Evolutionary conservation across 2,329 filamentous ascomycete species (phyloP).

Genomic region (Penicillium psychrosexuale): DNA sequence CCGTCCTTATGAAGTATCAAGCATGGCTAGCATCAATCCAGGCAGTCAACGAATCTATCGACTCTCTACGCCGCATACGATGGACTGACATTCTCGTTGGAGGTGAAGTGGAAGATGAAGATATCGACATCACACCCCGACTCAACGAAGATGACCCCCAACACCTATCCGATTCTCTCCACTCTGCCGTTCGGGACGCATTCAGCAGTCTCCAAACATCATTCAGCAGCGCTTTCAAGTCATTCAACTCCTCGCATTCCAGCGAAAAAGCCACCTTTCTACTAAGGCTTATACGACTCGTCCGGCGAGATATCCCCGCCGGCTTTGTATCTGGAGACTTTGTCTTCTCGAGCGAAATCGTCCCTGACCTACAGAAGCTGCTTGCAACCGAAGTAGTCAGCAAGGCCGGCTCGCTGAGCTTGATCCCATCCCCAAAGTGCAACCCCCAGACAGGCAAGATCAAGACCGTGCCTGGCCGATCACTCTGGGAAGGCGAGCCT

Average conservation of each 20-base stretch:
- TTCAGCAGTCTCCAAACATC: constrained; percentile 53
- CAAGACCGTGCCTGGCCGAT: constrained; percentile 57
- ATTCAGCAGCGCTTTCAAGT: constrained; percentile 44
- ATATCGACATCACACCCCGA: constrained; percentile 38
- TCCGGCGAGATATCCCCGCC: constrained; percentile 64
- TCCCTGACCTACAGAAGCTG: constrained; percentile 62
- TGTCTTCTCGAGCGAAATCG: constrained; percentile 57
- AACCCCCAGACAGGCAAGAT: constrained; percentile 35
- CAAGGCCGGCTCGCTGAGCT: constrained; percentile 42
- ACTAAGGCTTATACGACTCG: constrained; percentile 69
- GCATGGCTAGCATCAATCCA: constrained; percentile 73
- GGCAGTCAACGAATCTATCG: constrained; percentile 35
- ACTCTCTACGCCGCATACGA: constrained; percentile 34
- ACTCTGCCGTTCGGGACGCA: constrained; percentile 55
- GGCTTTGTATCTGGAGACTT: constrained; percentile 39
- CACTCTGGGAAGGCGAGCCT: constrained; percentile 77
- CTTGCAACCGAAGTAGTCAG: constrained; percentile 56
- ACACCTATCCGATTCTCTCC: constrained; percentile 58
- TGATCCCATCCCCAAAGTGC: constrained; percentile 12
- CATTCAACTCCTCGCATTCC: constrained; percentile 48
- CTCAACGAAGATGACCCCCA: constrained; percentile 71
- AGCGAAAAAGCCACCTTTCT: constrained; percentile 60
- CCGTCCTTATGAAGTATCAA: constrained; percentile 62
- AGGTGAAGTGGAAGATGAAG: constrained; percentile 39
- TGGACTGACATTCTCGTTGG: constrained; percentile 42